Conservation (phyloP, 2,329 filamentous ascomycete genomes). For the Penicillium crustosum region DNA sequence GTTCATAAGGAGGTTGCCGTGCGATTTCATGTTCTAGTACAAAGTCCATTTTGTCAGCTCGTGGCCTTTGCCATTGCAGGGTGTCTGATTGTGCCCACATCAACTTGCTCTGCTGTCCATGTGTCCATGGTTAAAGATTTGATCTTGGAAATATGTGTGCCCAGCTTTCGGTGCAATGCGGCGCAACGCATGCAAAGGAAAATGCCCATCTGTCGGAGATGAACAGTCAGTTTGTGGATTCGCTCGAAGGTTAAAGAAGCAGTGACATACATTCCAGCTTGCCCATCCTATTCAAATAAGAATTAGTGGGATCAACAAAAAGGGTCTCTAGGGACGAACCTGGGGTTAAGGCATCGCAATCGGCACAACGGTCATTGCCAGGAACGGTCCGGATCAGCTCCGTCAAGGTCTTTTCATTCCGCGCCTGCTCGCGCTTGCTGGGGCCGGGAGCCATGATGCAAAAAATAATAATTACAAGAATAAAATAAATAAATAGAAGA, state of each 20-base stretch:
- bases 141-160: constrained; percentile 97
- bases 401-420: constrained; percentile 89
- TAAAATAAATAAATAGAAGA: constrained; percentile 10
- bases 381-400: constrained; percentile 81
- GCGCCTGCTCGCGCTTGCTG: constrained; percentile 96
- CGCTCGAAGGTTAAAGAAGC: constrained; percentile 1
- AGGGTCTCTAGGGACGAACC: constrained; percentile 55
- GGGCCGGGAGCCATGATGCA: constrained; percentile 67
- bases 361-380: constrained; percentile 91
- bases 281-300: constrained; percentile 70
- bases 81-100: constrained; percentile 60
- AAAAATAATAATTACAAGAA: constrained; percentile 22
- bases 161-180: constrained; percentile 89
- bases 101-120: constrained; percentile 93
- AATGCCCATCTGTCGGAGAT: constrained; percentile 69
- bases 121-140: constrained; percentile 99
- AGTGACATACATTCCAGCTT: constrained; percentile 81
- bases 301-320: constrained; percentile 13
- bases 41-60: constrained; percentile 68
- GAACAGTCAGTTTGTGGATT: constrained; percentile 18
- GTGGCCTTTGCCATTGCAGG: constrained; percentile 45
- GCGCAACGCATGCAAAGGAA: constrained; percentile 99
- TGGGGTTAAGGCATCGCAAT: constrained; percentile 89
- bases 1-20: constrained; percentile 84
- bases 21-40: constrained; percentile 88